Evolutionary conservation across 306 rosid species (phyloP).

Genomic region (apple (Malus domestica)): DNA sequence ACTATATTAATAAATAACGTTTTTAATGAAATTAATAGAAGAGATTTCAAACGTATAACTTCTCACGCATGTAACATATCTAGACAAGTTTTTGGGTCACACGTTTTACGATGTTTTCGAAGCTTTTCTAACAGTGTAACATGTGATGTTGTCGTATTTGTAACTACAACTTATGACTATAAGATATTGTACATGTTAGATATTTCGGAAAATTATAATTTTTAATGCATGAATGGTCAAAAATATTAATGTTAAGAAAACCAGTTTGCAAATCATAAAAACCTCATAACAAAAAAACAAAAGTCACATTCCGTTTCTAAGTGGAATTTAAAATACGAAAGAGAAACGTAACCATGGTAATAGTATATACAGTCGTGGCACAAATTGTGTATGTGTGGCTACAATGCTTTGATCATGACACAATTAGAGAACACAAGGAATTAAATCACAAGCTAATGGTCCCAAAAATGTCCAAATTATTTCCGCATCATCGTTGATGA

Average conservation of each 20-base stretch:
- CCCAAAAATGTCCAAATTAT: constrained; percentile 12
- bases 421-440: constrained; percentile 13
- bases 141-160: background rate
- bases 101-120: background rate
- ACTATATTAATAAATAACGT: no score
- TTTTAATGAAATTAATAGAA: no score
- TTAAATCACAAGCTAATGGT: constrained; percentile 16
- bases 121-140: background rate
- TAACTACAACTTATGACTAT: background rate
- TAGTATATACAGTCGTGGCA: constrained; percentile 3
- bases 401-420: constrained; percentile 11
- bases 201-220: background rate
- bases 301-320: constrained; percentile 29
- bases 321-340: constrained; percentile 30
- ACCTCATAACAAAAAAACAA: constrained; percentile 25
- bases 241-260: background rate
- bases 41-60: background rate
- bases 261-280: constrained; percentile 4
- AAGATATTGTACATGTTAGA: background rate
- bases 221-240: background rate
- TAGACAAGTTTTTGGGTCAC: no score
- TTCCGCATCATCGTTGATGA: constrained; percentile 1
- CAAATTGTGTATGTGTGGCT: background rate
- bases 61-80: no score
- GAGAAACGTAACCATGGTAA: constrained; percentile 24